phyloP scores from a whole-genome alignment of 495 filamentous ascomycete species.

The Penicillium angulare region DNA sequence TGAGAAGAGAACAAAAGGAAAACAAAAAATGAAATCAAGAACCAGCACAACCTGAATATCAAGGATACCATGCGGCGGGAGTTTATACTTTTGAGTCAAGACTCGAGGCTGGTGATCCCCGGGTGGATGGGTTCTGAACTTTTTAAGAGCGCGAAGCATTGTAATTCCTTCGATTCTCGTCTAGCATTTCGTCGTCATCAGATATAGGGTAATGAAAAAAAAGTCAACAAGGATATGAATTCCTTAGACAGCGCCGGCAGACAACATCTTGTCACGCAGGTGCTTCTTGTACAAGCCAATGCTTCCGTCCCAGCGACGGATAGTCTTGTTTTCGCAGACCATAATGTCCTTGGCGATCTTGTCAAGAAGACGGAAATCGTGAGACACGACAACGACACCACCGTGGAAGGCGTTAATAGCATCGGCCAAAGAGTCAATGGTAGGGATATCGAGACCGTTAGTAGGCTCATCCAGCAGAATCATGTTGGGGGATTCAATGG shows the following conservation, averaged over 20 bases:
- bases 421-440: slow-evolving; percentile 95
- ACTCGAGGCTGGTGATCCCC: not conserved
- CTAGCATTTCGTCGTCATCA: slow-evolving; percentile 47
- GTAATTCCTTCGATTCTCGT: slow-evolving; percentile 36
- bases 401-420: slow-evolving; percentile 95
- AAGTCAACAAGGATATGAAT: slow-evolving; percentile 5
- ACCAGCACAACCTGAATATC: not conserved
- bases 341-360: slow-evolving; percentile 99
- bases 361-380: slow-evolving; percentile 98
- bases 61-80: not conserved
- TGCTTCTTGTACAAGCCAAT: slow-evolving; percentile 98
- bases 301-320: slow-evolving; percentile 80
- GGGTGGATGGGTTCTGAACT: slow-evolving; percentile 18
- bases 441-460: slow-evolving; percentile 98
- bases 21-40: slow-evolving; percentile 9
- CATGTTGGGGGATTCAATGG: slow-evolving; percentile 98
- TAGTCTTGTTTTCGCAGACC: slow-evolving; percentile 95
- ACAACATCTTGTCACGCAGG: slow-evolving; percentile 95
- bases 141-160: slow-evolving; percentile 20
- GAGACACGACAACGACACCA: slow-evolving; percentile 95
- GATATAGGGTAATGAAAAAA: slow-evolving; percentile 15
- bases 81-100: not conserved
- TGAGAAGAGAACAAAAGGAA: slow-evolving; percentile 2
- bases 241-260: slow-evolving; percentile 47
- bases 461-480: slow-evolving; percentile 96